A percentile compares a stretch with the other conserved stretches of the same genome.
Conservation (phyloP, 306 rosid species). For the Alnus glutinosa region DNA sequence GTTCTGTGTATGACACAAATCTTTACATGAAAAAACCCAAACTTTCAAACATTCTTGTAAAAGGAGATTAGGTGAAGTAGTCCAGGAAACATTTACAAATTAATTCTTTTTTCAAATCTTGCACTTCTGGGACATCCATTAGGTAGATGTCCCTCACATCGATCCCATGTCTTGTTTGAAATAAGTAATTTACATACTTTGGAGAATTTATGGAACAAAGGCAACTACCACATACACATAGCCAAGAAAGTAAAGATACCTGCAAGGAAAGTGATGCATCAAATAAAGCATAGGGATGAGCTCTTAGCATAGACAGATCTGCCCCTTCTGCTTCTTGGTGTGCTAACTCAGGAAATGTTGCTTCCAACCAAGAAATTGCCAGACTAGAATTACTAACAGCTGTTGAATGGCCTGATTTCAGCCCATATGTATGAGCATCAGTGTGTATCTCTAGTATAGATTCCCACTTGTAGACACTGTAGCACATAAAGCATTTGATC, state of each 20-base stretch:
- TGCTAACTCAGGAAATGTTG: conserved; percentile 72
- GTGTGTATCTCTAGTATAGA: conserved; percentile 70
- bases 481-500: conserved; percentile 23
- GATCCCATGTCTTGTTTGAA: neutral
- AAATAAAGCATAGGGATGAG: conserved; percentile 79
- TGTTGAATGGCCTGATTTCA: conserved; percentile 60
- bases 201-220: conserved; percentile 13
- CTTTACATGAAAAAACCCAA: neutral
- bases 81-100: neutral
- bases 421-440: conserved; percentile 83
- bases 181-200: conserved; percentile 3
- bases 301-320: conserved; percentile 41
- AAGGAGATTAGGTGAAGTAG: neutral
- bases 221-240: conserved; percentile 20
- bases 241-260: conserved; percentile 46
- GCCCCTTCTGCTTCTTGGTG: conserved; percentile 55
- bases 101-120: neutral
- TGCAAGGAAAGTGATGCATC: conserved; percentile 86
- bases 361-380: conserved; percentile 95
- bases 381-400: conserved; percentile 70
- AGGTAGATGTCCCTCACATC: neutral
- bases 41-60: neutral
- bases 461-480: conserved; percentile 78
- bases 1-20: neutral
- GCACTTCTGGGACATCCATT: neutral